Percentiles rank a stretch among this genome's conserved stretches.
Evolutionary conservation across 2,329 filamentous ascomycete species (phyloP).

Genomic region (Colletotrichum cordylinicola): DNA sequence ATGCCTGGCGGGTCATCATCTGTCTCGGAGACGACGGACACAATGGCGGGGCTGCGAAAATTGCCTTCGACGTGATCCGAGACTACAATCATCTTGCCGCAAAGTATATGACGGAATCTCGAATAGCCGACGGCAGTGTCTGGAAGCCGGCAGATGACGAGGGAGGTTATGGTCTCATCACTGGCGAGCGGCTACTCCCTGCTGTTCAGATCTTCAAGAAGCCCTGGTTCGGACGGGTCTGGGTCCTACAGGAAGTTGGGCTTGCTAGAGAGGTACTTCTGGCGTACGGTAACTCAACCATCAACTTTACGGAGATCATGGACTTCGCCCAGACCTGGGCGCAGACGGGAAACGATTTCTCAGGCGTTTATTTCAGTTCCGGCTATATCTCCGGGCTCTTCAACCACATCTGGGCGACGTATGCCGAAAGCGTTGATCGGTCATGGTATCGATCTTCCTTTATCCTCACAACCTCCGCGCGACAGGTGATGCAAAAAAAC

Average conservation of each 20-base stretch:
- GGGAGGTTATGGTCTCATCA: not conserved
- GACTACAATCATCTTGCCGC: not conserved
- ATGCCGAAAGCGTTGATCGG: not conserved
- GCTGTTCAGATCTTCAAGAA: not conserved
- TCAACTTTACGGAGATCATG: not conserved
- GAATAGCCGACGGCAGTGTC: not conserved
- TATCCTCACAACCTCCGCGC: not conserved
- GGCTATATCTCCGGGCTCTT: not conserved
- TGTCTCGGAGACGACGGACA: not conserved
- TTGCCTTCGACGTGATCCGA: not conserved
- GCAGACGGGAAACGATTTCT: not conserved
- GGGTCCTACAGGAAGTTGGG: constrained; percentile 3
- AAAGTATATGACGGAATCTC: not conserved
- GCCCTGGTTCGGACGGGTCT: constrained; percentile 1
- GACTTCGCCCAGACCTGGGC: not conserved
- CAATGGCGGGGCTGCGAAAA: not conserved
- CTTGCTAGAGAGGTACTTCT: not conserved
- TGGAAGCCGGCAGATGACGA: not conserved
- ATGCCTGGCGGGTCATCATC: not conserved
- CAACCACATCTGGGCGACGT: not conserved
- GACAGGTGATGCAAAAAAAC: not conserved
- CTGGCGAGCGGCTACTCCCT: not conserved
- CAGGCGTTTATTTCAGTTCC: not conserved
- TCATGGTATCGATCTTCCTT: not conserved
- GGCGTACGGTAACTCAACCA: not conserved